phyloP scores from a whole-genome alignment of 495 filamentous ascomycete genomes.

The Usnea hakonensis region DNA sequence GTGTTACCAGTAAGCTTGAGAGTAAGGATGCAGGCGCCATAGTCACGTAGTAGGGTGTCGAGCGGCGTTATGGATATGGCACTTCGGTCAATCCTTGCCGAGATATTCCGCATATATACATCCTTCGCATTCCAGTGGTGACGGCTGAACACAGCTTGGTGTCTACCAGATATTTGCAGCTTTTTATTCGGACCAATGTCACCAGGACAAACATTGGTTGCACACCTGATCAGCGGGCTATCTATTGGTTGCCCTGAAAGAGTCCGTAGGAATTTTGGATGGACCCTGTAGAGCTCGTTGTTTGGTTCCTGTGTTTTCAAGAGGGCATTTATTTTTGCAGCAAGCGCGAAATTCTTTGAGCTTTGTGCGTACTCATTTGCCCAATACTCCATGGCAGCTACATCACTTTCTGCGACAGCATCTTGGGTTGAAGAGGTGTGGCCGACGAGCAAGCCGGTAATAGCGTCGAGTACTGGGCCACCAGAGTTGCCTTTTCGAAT shows the following conservation, averaged over 20 bases:
- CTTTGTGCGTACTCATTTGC: no score
- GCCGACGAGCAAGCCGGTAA: neutral
- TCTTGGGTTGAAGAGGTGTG: slow-evolving; percentile 1
- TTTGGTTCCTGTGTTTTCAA: neutral
- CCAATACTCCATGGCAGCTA: neutral
- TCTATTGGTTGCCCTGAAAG: neutral
- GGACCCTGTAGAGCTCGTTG: neutral
- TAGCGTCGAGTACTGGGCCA: neutral
- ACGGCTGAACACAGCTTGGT: slow-evolving; percentile 1
- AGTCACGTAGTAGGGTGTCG: neutral
- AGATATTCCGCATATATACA: neutral
- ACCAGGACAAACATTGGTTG: neutral
- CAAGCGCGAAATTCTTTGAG: neutral
- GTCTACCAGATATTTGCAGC: neutral
- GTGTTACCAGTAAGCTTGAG: neutral
- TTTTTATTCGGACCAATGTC: neutral
- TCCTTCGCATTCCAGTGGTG: neutral
- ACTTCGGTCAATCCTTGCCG: neutral
- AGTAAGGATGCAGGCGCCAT: neutral
- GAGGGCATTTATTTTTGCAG: neutral
- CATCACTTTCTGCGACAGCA: neutral
- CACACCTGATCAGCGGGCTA: neutral
- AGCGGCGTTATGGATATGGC: neutral
- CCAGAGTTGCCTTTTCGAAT: neutral
- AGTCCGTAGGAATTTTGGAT: neutral